Percentiles rank a stretch among this genome's conserved stretches.
Evolutionary conservation across 2,329 filamentous ascomycete genomes (phyloP).

Genomic region (Fusarium sp.): DNA sequence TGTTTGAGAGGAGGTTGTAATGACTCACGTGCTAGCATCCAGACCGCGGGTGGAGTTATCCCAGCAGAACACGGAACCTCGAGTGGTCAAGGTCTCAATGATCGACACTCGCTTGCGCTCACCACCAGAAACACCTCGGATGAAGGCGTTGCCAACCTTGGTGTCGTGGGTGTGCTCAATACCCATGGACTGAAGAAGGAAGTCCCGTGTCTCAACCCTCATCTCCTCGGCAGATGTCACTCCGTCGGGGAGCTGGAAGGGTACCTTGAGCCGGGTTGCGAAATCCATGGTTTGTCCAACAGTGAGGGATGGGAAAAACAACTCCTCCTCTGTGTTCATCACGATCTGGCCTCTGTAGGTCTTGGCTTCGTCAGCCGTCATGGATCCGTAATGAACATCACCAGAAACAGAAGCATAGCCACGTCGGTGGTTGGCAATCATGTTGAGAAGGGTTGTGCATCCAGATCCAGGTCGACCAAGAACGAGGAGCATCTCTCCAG

Average conservation of each 20-base stretch:
- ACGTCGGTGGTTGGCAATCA: constrained; percentile 72
- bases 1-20: fast-evolving
- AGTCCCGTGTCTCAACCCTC: constrained; percentile 61
- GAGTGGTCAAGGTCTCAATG: constrained; percentile 70
- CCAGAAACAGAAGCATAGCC: constrained; percentile 71
- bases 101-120: constrained; percentile 78
- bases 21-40: constrained; percentile 69
- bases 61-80: constrained; percentile 72
- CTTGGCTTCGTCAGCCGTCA: constrained; percentile 61
- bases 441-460: constrained; percentile 78
- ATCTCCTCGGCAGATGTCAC: constrained; percentile 57
- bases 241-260: constrained; percentile 60
- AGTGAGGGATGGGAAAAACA: constrained; percentile 75
- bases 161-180: constrained; percentile 72
- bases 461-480: constrained; percentile 76
- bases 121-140: constrained; percentile 75
- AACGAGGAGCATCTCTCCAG: constrained; percentile 79
- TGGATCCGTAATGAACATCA: constrained; percentile 67
- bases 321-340: constrained; percentile 78
- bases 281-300: constrained; percentile 79
- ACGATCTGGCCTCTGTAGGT: constrained; percentile 70
- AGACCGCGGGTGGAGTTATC: constrained; percentile 76
- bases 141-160: constrained; percentile 75
- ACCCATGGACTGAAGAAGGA: constrained; percentile 67
- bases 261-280: constrained; percentile 71